Conservation (phyloP, 176 grass and related monocot genomes). For the Zea luxurians region DNA sequence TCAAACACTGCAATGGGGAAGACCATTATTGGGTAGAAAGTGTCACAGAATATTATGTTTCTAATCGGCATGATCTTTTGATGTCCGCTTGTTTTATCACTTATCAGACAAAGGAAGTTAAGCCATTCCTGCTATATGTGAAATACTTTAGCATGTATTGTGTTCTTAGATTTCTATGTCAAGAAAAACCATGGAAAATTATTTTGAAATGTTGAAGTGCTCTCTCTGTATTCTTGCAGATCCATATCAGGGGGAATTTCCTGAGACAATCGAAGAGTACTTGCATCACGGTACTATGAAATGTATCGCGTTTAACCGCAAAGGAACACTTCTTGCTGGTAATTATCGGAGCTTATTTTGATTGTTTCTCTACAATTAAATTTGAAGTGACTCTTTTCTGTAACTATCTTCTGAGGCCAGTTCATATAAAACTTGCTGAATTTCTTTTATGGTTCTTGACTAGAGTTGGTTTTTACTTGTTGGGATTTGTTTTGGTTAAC, state of each 20-base stretch:
- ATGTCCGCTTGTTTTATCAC: not conserved
- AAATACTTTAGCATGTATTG: not conserved
- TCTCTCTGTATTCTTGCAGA: slow-evolving; percentile 56
- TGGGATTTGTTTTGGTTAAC: slow-evolving; percentile 25
- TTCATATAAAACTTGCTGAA: slow-evolving; percentile 13
- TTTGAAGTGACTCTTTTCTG: not conserved
- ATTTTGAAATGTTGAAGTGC: slow-evolving; percentile 18
- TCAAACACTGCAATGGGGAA: not conserved
- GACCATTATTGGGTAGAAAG: not conserved
- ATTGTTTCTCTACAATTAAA: slow-evolving; percentile 12
- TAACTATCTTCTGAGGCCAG: slow-evolving; percentile 10
- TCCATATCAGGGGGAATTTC: slow-evolving; percentile 96
- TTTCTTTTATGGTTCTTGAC: slow-evolving; percentile 1
- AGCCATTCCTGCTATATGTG: slow-evolving; percentile 9
- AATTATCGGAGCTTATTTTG: slow-evolving; percentile 22
- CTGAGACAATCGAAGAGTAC: slow-evolving; percentile 96
- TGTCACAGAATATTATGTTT: not conserved
- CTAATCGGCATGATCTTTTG: not conserved
- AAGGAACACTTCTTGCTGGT: slow-evolving; percentile 96
- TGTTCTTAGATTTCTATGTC: slow-evolving; percentile 29
- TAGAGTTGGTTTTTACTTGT: slow-evolving; percentile 21
- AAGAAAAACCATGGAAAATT: not conserved
- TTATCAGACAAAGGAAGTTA: not conserved
- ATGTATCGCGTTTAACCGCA: slow-evolving; percentile 93
- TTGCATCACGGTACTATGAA: slow-evolving; percentile 99